Conservation (phyloP, 225 moss, liverwort and hornwort genomes). For the Climacium dendroides region DNA sequence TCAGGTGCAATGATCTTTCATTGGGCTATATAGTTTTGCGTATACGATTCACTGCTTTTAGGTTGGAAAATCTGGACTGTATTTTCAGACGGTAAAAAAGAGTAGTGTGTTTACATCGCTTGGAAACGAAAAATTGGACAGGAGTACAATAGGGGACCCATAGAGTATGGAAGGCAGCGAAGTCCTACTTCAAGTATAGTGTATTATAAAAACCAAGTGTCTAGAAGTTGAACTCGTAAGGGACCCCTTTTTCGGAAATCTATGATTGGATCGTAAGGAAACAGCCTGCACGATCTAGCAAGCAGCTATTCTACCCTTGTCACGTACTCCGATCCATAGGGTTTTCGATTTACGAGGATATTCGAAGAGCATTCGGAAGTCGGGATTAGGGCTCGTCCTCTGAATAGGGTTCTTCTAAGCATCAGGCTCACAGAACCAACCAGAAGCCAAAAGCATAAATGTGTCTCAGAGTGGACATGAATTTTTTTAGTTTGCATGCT, state of each 20-base stretch:
- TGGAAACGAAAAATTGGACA: neutral
- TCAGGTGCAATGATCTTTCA: slow-evolving; percentile 22
- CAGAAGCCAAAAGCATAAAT: neutral
- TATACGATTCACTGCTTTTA: neutral
- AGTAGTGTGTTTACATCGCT: neutral
- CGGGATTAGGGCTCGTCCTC: neutral
- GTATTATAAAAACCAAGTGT: neutral
- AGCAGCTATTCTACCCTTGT: neutral
- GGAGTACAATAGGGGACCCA: neutral
- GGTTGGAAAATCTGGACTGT: neutral
- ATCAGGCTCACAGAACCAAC: neutral
- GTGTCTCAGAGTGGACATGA: neutral
- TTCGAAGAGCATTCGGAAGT: neutral
- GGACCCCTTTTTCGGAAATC: neutral
- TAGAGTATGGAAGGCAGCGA: neutral
- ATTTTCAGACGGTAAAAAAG: neutral
- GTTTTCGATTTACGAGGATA: neutral
- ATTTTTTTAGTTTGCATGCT: neutral
- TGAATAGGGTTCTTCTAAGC: neutral
- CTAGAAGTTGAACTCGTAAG: neutral
- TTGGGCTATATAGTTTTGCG: neutral
- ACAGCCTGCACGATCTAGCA: neutral
- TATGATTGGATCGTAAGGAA: neutral
- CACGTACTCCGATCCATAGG: neutral
- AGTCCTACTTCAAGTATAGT: neutral